These are phyloP conservation scores for Davidsoniella virescens DNA, from an alignment of 2,329 filamentous ascomycete genomes.

Conservation along the genomic window DNA sequence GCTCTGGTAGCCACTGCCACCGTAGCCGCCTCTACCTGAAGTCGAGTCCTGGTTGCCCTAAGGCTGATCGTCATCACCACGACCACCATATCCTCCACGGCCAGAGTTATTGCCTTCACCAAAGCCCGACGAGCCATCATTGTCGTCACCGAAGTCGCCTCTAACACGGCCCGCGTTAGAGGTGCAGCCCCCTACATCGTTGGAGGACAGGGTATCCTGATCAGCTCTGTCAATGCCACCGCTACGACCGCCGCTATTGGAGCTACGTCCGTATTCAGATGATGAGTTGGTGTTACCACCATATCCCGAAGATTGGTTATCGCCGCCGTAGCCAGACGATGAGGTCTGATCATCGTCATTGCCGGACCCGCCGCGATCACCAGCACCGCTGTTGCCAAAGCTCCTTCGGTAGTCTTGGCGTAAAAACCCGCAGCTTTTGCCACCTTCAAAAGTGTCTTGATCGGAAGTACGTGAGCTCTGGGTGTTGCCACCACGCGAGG, in stretches of 20 bases:
- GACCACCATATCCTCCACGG: conserved; percentile 10
- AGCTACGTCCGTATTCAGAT: neutral
- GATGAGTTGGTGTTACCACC: neutral
- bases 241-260: conserved; percentile 16
- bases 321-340: neutral
- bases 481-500: conserved; percentile 12
- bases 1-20: conserved; percentile 15
- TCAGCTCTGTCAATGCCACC: neutral
- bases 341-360: neutral
- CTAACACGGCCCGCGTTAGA: conserved; percentile 1
- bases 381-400: neutral
- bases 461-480: too few relatives aligned
- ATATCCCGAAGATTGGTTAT: neutral
- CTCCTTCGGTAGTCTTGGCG: neutral
- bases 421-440: conserved; percentile 7
- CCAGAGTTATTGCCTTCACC: conserved; percentile 14
- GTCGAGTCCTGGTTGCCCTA: conserved; percentile 11
- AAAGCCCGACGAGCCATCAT: conserved; percentile 14
- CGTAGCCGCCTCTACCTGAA: conserved; percentile 11
- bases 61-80: conserved; percentile 11
- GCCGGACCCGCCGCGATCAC: neutral
- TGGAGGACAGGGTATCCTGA: conserved; percentile 10
- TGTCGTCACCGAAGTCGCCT: conserved; percentile 11
- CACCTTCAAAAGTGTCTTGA: neutral
- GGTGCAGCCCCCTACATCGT: conserved; percentile 7